Evolutionary conservation across 1,139 yeast species (phyloP).

Genomic region (Yamadazyma triangularis): DNA sequence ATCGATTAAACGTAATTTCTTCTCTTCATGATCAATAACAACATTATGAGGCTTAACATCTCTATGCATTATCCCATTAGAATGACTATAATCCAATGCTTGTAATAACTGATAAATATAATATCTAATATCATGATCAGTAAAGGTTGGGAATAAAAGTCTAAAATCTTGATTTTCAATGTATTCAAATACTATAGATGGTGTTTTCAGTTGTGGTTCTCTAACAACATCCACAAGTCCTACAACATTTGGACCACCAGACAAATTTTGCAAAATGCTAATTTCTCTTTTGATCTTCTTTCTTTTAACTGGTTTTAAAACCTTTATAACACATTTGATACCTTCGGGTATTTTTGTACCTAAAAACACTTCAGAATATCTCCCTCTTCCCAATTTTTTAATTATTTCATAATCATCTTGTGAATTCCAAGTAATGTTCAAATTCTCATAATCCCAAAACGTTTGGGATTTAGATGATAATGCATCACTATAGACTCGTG

Average conservation of each 20-base stretch:
- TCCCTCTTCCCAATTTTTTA: slow-evolving; percentile 45
- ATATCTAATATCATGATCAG: slow-evolving; percentile 76
- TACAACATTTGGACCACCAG: slow-evolving; percentile 83
- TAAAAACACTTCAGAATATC: slow-evolving; percentile 45
- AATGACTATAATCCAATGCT: slow-evolving; percentile 91
- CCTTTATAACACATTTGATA: slow-evolving; percentile 75
- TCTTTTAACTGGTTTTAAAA: slow-evolving; percentile 92
- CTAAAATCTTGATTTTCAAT: slow-evolving; percentile 90
- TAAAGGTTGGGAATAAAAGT: slow-evolving; percentile 83
- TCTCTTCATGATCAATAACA: slow-evolving; percentile 87
- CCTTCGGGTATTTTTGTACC: slow-evolving; percentile 32
- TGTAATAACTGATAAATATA: slow-evolving; percentile 85
- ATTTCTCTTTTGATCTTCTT: slow-evolving; percentile 96
- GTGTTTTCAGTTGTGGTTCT: slow-evolving; percentile 88
- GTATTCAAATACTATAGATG: slow-evolving; percentile 89
- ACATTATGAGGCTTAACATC: slow-evolving; percentile 98
- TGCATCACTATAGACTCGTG: slow-evolving; percentile 42
- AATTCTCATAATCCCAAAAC: slow-evolving; percentile 47
- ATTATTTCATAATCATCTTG: slow-evolving; percentile 46
- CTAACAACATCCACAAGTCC: slow-evolving; percentile 80
- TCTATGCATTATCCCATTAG: slow-evolving; percentile 98
- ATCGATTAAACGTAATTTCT: slow-evolving; percentile 78
- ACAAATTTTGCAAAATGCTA: slow-evolving; percentile 82
- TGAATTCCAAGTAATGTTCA: slow-evolving; percentile 42
- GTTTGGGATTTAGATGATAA: slow-evolving; percentile 38